phyloP scores from a whole-genome alignment of 2,329 filamentous ascomycete genomes.

The Alternaria triticina region DNA sequence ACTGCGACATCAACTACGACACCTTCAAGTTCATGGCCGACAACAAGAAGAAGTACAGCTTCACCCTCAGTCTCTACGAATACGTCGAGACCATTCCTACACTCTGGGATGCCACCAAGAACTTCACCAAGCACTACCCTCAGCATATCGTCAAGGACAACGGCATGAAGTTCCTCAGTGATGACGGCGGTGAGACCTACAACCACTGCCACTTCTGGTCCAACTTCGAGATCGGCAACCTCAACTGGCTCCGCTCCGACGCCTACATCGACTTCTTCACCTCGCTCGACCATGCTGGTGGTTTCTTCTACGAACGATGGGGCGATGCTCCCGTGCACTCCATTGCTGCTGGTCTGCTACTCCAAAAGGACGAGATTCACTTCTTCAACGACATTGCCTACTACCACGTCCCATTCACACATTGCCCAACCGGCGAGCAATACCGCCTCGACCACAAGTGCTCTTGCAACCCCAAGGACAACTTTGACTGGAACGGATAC shows the following conservation, averaged over 20 bases:
- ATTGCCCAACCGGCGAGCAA: conserved; percentile 92
- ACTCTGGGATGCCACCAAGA: conserved; percentile 93
- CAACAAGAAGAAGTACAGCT: conserved; percentile 97
- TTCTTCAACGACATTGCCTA: conserved; percentile 99
- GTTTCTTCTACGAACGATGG: conserved; percentile 99
- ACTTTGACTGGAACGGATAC: conserved; percentile 99
- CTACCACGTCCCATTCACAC: conserved; percentile 96
- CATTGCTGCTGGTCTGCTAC: conserved; percentile 86
- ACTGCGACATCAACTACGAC: conserved; percentile 94
- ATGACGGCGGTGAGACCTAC: conserved; percentile 89
- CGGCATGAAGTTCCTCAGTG: conserved; percentile 87
- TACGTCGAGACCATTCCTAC: conserved; percentile 96
- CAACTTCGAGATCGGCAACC: conserved; percentile 95
- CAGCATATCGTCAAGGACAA: conserved; percentile 86
- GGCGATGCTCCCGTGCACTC: conserved; percentile 97
- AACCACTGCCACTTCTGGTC: conserved; percentile 99
- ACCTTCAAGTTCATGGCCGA: conserved; percentile 97
- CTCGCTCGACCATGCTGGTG: conserved; percentile 84
- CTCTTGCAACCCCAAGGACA: conserved; percentile 92
- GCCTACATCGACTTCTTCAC: conserved; percentile 92
- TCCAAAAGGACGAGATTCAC: conserved; percentile 93
- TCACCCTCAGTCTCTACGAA: conserved; percentile 93
- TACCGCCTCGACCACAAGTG: conserved; percentile 84
- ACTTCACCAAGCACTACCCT: conserved; percentile 88
- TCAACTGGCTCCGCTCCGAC: conserved; percentile 90